Base-by-base conservation (phyloP, 495 filamentous ascomycete species). In the Penicillium cataractarum region DNA sequence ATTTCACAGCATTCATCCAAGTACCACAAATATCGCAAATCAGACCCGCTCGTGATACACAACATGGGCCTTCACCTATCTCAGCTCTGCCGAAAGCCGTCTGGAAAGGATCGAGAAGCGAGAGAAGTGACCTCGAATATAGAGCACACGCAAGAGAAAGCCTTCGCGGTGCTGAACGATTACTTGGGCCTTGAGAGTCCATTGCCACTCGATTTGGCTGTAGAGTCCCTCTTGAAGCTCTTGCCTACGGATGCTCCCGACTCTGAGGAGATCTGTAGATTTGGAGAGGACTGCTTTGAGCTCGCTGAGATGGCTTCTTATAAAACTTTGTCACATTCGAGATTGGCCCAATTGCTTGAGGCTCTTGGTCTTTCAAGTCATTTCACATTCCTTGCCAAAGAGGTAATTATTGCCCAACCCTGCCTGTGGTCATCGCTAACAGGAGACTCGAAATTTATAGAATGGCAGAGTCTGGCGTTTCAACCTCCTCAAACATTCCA, bases 251-350 rank as follows among this genome's bases (percentile, higher is more conserved):
- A 46, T 35, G 55, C 24, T 10, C 55, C 55, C 10, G 40, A 58
- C 6, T 58, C 55, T 1, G 26, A 48, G n/a, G 37, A 58, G 22
- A 48, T 58, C 4, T 48, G 37, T 3, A 22, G 39, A 32, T 58
- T 58, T 22, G 55, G 39, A 32, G 39, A 58, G 49, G 55, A 58
- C 31, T 58, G 55, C 55, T 58, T 58, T 32, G 40, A 58, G 33
- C n/a, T 58, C 8, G 55, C 55, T 13, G 55, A 58, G 12, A 58
- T 48, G 26, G 19, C 17, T 13, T 46, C 39, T 0, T 58, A 22
- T 21, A 58, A 58, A 9, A 35, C 17, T 15, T 44, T 26, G 15
- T 3, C 40, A 22, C 55, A 58, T 26, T 48, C 40, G 6, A 48
- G 40, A 35, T 26, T 58, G 40, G 55, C 55, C 6, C 55, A 58